phyloP scores from a whole-genome alignment of 2,329 filamentous ascomycete genomes.

The Colletotrichum sp. region DNA sequence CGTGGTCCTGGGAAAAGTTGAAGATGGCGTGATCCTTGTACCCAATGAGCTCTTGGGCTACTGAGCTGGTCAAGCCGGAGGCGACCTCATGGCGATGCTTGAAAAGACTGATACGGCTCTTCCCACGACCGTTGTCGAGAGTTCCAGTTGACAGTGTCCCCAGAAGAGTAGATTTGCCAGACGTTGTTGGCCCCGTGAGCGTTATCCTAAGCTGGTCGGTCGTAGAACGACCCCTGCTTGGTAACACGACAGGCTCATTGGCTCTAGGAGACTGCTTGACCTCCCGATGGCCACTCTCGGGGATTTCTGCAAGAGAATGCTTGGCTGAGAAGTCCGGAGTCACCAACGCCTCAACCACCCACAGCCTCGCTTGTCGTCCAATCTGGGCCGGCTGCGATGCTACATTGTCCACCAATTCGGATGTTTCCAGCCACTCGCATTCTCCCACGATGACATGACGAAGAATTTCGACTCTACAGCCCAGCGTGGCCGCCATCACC shows the following conservation, averaged over 20 bases:
- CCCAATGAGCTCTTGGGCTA: conserved; percentile 91
- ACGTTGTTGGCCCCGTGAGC: conserved; percentile 85
- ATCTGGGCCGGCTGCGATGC: conserved; percentile 26
- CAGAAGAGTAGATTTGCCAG: conserved; percentile 89
- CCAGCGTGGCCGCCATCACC: conserved; percentile 91
- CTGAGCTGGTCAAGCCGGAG: conserved; percentile 91
- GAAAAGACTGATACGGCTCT: conserved; percentile 84
- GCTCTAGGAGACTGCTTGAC: neutral
- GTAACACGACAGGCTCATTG: conserved; percentile 23
- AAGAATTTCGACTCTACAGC: conserved; percentile 82
- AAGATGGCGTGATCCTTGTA: conserved; percentile 70
- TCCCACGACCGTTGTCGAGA: conserved; percentile 90
- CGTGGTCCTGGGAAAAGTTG: conserved; percentile 86
- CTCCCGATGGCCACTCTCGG: conserved; percentile 4
- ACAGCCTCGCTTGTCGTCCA: conserved; percentile 61
- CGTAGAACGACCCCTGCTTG: conserved; percentile 52
- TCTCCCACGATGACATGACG: conserved; percentile 85
- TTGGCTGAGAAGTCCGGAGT: conserved; percentile 67
- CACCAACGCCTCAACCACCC: conserved; percentile 91
- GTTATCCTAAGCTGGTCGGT: conserved; percentile 85
- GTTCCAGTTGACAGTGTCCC: conserved; percentile 88
- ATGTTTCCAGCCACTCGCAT: conserved; percentile 72
- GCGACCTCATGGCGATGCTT: conserved; percentile 93
- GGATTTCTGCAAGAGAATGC: conserved; percentile 21
- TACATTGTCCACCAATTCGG: conserved; percentile 32